Conservation (phyloP, 306 rosid species). For the Medicago ruthenica region DNA sequence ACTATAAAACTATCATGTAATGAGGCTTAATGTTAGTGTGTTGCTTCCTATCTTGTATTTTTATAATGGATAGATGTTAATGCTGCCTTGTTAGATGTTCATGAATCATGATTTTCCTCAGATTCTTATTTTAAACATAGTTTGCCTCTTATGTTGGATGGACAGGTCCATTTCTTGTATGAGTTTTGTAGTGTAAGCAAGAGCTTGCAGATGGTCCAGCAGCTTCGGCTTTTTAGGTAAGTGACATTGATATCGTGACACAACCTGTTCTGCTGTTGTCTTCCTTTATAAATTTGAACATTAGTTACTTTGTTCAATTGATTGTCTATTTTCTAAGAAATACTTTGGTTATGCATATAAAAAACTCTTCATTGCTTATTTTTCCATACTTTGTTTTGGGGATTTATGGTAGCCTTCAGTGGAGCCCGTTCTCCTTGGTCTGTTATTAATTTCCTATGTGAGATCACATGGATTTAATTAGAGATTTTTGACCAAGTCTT, state of each 20-base stretch:
- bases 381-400: conserved; percentile 11
- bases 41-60: conserved; percentile 33
- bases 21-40: conserved; percentile 12
- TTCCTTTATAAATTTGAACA: background rate
- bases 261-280: conserved; percentile 9
- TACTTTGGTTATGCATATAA: conserved; percentile 30
- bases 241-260: conserved; percentile 33
- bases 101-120: background rate
- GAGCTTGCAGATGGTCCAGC: conserved; percentile 96
- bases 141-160: conserved; percentile 36
- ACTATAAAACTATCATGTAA: background rate
- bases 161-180: conserved; percentile 83
- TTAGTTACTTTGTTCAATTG: conserved; percentile 11
- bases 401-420: conserved; percentile 10
- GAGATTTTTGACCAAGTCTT: conserved; percentile 4
- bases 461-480: background rate
- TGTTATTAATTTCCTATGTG: conserved; percentile 6
- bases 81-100: conserved; percentile 28
- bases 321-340: background rate
- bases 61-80: conserved; percentile 26
- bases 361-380: background rate
- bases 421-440: conserved; percentile 15
- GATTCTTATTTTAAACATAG: conserved; percentile 17
- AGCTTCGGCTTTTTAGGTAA: conserved; percentile 88
- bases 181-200: conserved; percentile 94